Conservation (phyloP, 495 filamentous ascomycete species). For the Aspergillus mulundensis region DNA sequence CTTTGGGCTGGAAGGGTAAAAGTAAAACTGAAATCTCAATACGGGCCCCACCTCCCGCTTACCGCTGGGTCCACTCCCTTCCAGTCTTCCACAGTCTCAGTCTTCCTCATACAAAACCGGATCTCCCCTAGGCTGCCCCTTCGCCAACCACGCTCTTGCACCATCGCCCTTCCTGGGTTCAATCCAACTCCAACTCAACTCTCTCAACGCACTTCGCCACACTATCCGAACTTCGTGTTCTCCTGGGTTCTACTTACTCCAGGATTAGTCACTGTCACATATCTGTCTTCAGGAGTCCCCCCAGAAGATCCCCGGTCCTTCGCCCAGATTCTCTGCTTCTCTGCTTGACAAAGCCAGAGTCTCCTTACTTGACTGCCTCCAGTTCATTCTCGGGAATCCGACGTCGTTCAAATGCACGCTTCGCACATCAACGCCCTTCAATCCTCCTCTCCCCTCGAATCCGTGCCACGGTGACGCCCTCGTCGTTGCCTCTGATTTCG, state of each 20-base stretch:
- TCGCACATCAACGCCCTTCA: conserved; percentile 32
- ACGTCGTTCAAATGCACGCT: conserved; percentile 50
- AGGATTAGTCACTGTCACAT: conserved; percentile 8
- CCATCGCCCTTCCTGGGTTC: conserved; percentile 16
- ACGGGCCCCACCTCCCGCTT: conserved; percentile 4
- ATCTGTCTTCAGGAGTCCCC: conserved; percentile 7
- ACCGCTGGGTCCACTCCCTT: neutral
- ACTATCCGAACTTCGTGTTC: no score
- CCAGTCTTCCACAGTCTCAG: neutral
- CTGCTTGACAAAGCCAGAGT: conserved; percentile 6
- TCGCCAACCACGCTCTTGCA: conserved; percentile 1
- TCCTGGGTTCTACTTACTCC: conserved; percentile 6
- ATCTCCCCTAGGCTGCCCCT: neutral
- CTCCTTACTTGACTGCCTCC: neutral
- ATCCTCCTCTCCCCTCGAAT: conserved; percentile 44
- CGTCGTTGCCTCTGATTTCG: conserved; percentile 19
- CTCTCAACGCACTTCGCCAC: neutral
- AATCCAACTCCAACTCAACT: neutral
- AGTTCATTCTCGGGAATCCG: conserved; percentile 18
- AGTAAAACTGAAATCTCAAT: neutral
- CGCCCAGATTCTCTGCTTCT: conserved; percentile 5
- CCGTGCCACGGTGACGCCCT: conserved; percentile 46
- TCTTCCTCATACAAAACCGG: conserved; percentile 10
- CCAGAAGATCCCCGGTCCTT: conserved; percentile 7
- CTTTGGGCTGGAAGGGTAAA: no score